Base-by-base conservation (phyloP, 805 yeast genomes). In the Candida chilensis region DNA sequence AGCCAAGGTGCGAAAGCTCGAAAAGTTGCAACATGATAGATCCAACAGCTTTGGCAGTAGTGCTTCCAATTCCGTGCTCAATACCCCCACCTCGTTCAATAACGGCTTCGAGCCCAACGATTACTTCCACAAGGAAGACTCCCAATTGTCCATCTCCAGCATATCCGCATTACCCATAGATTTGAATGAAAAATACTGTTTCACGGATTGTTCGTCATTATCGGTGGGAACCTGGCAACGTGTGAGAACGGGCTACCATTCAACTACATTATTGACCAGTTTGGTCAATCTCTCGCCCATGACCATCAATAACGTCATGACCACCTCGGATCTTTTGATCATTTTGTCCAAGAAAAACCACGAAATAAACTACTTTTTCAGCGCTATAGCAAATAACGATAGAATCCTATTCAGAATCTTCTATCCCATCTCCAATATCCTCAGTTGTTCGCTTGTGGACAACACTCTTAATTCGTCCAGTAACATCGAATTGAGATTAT, bases 211-310 rank as follows among this genome's bases (percentile, higher is more conserved):
- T 38, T 60, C 69, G 27, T 74, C 84, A 7, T 61, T 82, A 7
- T 71, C 81, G 0, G 88, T 82, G 16, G 92, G 92, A 0, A 64
- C 78, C 20, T 83, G 94, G 94, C 87, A 81, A 51, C 57, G 94
- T 40, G 68, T 79, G 37, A 76, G 76, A 46, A 67, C 79, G 21
- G 92, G 92, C 1, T 60, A 65, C 32, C 55, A 55, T 35, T 22
- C 27, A 52, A 56, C 31, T 57, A n/a, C n/a, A n/a, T n/a, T n/a
- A n/a, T 54, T 64, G 24, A 41, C 44, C 32, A 54, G 29, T 37
- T 65, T 71, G 17, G 37, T 51, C n/a, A 81, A 81, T 41, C 50
- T 83, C 18, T 74, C 86, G 1, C 94, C 94, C 3, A 65, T 66
- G 34, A 66, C 80, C 7, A 54, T 83, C 30, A 73, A 76, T 44